These are phyloP conservation scores for Micractinium conductrix DNA, from an alignment of 139 green algal species.

Conservation along the genomic window DNA sequence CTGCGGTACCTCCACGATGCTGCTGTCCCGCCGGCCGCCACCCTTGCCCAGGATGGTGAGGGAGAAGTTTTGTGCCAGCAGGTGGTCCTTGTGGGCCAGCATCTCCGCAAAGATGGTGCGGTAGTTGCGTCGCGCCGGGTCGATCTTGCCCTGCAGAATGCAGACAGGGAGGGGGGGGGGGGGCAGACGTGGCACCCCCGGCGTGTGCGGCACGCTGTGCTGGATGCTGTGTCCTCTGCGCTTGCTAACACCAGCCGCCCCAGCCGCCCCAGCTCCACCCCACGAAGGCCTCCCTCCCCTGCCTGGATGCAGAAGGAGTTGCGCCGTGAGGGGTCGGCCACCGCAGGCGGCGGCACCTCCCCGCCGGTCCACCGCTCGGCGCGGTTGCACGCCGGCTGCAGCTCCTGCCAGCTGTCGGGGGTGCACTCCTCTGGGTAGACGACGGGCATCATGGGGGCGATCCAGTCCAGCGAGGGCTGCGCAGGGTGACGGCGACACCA, in stretches of 20 bases:
- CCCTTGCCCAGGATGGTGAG: slow-evolving; percentile 42
- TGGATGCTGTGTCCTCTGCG: no score
- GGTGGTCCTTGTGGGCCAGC: not conserved
- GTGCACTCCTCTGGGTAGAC: slow-evolving; percentile 45
- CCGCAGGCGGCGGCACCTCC: not conserved
- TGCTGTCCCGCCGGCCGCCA: not conserved
- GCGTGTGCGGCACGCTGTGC: no score
- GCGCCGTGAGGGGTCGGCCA: slow-evolving; percentile 1
- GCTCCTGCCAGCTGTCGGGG: slow-evolving; percentile 5
- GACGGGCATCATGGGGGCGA: slow-evolving; percentile 46
- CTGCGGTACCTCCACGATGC: slow-evolving; percentile 22
- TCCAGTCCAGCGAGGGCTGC: slow-evolving; percentile 32
- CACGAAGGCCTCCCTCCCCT: not conserved
- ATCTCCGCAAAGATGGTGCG: slow-evolving; percentile 36
- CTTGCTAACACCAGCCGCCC: not conserved
- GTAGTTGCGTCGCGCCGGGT: slow-evolving; percentile 37
- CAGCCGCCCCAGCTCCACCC: not conserved
- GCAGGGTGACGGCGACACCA: no score
- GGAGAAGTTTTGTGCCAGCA: slow-evolving; percentile 30
- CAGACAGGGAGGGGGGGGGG: not conserved
- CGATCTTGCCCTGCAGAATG: slow-evolving; percentile 45
- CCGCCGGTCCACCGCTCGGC: not conserved
- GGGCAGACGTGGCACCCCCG: not conserved
- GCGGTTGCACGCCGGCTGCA: slow-evolving; percentile 27
- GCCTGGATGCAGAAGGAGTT: slow-evolving; percentile 35